These are phyloP conservation scores for Taxawa tesnikishii DNA, from an alignment of 2,329 filamentous ascomycete species.

Conservation along the genomic window DNA sequence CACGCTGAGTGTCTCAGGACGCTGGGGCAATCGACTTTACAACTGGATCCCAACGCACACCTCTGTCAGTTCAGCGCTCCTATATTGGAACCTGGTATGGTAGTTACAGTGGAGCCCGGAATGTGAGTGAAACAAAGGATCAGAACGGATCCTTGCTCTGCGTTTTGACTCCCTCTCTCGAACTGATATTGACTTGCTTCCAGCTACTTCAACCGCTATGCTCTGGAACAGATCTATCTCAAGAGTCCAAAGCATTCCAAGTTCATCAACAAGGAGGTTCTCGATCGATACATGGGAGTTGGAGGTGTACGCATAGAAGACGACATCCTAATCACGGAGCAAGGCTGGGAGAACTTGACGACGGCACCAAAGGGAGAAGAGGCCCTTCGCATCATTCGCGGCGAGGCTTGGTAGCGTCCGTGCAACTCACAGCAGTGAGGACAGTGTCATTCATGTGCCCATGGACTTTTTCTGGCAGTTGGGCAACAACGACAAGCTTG, in stretches of 20 bases:
- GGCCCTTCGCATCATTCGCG: conserved; percentile 43
- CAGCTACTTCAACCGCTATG: conserved; percentile 88
- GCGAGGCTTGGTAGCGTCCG: conserved; percentile 5
- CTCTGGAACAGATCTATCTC: conserved; percentile 64
- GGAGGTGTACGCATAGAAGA: conserved; percentile 64
- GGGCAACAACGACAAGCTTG: too few species aligned
- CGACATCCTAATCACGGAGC: conserved; percentile 59
- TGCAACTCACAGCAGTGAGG: too few species aligned
- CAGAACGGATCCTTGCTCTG: too few species aligned
- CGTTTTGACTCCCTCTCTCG: neutral
- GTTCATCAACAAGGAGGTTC: conserved; percentile 62
- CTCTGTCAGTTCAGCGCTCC: conserved; percentile 1
- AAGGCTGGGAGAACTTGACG: conserved; percentile 61
- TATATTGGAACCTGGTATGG: conserved; percentile 38
- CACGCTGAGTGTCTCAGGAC: too few species aligned
- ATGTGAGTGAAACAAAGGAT: conserved; percentile 23
- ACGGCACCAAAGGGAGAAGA: conserved; percentile 57
- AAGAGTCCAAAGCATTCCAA: conserved; percentile 58
- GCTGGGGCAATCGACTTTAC: too few species aligned
- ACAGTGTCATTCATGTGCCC: too few species aligned
- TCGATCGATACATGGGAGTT: conserved; percentile 73
- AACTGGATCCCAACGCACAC: too few species aligned
- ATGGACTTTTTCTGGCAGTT: too few species aligned
- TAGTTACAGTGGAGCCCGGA: conserved; percentile 44
- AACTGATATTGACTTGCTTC: conserved; percentile 26